Evolutionary conservation across 331 rosid genomes (phyloP).

Genomic region (Rhamnella rubrinervis): DNA sequence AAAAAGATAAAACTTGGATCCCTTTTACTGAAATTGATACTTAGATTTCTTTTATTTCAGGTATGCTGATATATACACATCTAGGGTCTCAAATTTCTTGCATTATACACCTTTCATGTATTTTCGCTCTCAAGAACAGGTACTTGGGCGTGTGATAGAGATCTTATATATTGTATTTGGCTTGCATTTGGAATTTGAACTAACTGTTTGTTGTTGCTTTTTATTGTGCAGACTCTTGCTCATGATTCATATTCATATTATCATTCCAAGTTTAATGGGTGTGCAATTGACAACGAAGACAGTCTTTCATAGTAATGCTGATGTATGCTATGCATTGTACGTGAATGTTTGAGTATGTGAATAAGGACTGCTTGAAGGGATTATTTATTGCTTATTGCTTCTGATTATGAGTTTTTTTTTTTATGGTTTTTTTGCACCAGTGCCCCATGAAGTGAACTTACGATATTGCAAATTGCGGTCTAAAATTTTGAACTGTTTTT

Average conservation of each 20-base stretch:
- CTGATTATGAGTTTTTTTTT: too few species aligned
- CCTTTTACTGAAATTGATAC: slow-evolving; percentile 7
- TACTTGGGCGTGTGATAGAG: slow-evolving; percentile 21
- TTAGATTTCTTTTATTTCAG: slow-evolving; percentile 39
- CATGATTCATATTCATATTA: slow-evolving; percentile 67
- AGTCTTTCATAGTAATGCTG: neutral
- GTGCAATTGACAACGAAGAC: slow-evolving; percentile 15
- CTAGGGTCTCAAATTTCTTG: slow-evolving; percentile 90
- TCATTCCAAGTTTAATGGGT: slow-evolving; percentile 28
- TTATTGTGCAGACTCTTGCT: slow-evolving; percentile 76
- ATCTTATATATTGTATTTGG: slow-evolving; percentile 6
- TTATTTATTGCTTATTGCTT: too few species aligned
- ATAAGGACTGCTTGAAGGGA: too few species aligned
- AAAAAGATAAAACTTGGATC: neutral
- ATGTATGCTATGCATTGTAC: too few species aligned
- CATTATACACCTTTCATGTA: slow-evolving; percentile 93
- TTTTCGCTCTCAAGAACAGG: slow-evolving; percentile 98
- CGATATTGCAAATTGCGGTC: too few species aligned
- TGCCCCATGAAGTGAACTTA: too few species aligned
- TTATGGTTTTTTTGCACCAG: too few species aligned
- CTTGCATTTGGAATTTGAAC: slow-evolving; percentile 9
- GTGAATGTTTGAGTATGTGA: too few species aligned
- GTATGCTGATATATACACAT: slow-evolving; percentile 96
- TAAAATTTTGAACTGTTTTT: too few species aligned
- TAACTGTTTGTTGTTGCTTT: slow-evolving; percentile 18